Conservation (phyloP, 768 basidiomycete genomes). For the Neoboletus brunneissimus region DNA sequence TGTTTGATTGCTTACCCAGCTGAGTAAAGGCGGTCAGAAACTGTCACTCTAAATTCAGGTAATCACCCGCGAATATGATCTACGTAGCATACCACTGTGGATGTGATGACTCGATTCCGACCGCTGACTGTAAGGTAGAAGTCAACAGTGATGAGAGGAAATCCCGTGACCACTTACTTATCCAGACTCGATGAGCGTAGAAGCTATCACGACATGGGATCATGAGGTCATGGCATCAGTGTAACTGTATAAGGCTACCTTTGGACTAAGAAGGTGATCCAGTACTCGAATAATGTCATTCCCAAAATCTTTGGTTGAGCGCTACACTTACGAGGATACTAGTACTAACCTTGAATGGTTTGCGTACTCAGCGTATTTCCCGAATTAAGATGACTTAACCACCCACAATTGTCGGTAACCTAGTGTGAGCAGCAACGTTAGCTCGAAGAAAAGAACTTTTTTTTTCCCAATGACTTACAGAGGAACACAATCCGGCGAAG, state of each 20-base stretch:
- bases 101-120: neutral
- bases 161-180: neutral
- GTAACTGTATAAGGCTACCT: neutral
- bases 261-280: neutral
- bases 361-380: neutral
- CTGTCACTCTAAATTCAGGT: conserved; percentile 4
- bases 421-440: neutral
- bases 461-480: neutral
- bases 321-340: neutral
- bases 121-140: neutral
- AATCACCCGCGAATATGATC: neutral
- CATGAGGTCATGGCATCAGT: neutral
- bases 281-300: neutral
- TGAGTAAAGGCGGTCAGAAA: conserved; percentile 8
- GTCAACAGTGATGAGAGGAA: neutral
- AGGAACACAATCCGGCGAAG: conserved; percentile 6
- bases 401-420: neutral
- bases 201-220: neutral
- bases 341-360: neutral
- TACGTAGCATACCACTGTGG: neutral
- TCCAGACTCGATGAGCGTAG: neutral
- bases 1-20: conserved; percentile 5
- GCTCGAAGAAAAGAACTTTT: neutral
- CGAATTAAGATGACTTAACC: neutral
- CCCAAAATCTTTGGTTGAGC: neutral